Percentiles rank a stretch among this genome's conserved stretches.
Evolutionary conservation across 2,329 filamentous ascomycete species (phyloP).

Genomic region (Lachnellula arida): DNA sequence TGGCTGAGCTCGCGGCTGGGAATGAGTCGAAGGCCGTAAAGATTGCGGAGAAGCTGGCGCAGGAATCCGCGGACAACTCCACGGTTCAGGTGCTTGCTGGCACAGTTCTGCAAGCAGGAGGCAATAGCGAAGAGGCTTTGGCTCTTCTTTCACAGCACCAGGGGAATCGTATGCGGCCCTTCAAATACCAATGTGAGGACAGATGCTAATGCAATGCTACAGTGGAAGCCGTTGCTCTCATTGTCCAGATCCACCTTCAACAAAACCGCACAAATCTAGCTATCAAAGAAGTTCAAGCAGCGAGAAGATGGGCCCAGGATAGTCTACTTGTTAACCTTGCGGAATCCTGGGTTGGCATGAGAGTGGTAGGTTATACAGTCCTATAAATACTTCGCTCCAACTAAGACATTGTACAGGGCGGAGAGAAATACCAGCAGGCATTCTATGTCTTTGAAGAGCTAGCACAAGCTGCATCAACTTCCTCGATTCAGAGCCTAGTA

Average conservation of each 20-base stretch:
- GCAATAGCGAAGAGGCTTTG: constrained; percentile 80
- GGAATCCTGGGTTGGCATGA: constrained; percentile 89
- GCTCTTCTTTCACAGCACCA: constrained; percentile 76
- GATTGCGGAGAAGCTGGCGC: constrained; percentile 62
- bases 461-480: constrained; percentile 77
- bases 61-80: constrained; percentile 64
- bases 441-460: constrained; percentile 98
- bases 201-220: constrained; percentile 21
- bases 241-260: constrained; percentile 85
- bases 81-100: constrained; percentile 78
- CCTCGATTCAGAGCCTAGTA: constrained; percentile 70
- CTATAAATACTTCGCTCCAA: neutral
- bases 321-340: constrained; percentile 89
- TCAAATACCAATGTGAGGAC: neutral
- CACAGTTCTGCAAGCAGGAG: constrained; percentile 75
- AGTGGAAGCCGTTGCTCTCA: constrained; percentile 76
- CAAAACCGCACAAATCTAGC: constrained; percentile 91
- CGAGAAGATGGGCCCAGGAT: constrained; percentile 92
- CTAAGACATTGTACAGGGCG: constrained; percentile 55
- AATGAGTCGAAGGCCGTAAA: constrained; percentile 58
- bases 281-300: constrained; percentile 79
- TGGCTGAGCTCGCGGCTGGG: constrained; percentile 63
- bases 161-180: constrained; percentile 62
- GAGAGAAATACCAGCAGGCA: constrained; percentile 91
- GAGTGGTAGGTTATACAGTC: constrained; percentile 56